Conservation (phyloP, 768 basidiomycete species). For the Kwoniella sp. region DNA sequence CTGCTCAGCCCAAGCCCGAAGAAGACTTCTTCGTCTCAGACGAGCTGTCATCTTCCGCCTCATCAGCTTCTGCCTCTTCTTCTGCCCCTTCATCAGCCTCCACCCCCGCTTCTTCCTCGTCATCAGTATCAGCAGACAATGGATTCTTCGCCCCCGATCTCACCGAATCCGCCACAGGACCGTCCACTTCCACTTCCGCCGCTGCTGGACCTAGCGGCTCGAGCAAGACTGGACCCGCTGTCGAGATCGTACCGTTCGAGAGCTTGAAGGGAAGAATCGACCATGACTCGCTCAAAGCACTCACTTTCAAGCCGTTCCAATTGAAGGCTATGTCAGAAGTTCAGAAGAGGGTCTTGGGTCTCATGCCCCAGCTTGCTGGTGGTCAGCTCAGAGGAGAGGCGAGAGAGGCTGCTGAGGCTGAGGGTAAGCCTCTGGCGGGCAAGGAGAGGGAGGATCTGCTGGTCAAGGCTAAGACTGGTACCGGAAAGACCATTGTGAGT, state of each 20-base stretch:
- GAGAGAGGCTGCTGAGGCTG: slow-evolving; percentile 30
- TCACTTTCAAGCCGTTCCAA: slow-evolving; percentile 67
- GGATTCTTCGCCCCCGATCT: slow-evolving; percentile 23
- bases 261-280: slow-evolving; percentile 54
- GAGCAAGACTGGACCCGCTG: slow-evolving; percentile 13
- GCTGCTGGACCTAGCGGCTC: not conserved
- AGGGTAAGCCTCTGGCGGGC: slow-evolving; percentile 20
- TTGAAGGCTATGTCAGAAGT: slow-evolving; percentile 76
- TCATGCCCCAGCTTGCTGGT: slow-evolving; percentile 68
- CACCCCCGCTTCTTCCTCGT: slow-evolving; percentile 1
- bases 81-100: not conserved
- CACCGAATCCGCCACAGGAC: slow-evolving; percentile 2
- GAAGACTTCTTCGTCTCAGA: slow-evolving; percentile 23
- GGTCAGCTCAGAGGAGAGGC: slow-evolving; percentile 35
- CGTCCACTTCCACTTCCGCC: not conserved
- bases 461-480: slow-evolving; percentile 84
- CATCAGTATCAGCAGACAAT: slow-evolving; percentile 2
- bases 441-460: slow-evolving; percentile 65
- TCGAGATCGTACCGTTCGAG: slow-evolving; percentile 49
- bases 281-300: slow-evolving; percentile 61
- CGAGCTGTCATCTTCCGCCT: not conserved
- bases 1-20: slow-evolving; percentile 22
- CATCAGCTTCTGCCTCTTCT: slow-evolving; percentile 8
- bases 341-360: slow-evolving; percentile 73
- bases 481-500: slow-evolving; percentile 74